phyloP scores from a whole-genome alignment of 2,329 filamentous ascomycete genomes.

The Setomelanomma holmii region DNA sequence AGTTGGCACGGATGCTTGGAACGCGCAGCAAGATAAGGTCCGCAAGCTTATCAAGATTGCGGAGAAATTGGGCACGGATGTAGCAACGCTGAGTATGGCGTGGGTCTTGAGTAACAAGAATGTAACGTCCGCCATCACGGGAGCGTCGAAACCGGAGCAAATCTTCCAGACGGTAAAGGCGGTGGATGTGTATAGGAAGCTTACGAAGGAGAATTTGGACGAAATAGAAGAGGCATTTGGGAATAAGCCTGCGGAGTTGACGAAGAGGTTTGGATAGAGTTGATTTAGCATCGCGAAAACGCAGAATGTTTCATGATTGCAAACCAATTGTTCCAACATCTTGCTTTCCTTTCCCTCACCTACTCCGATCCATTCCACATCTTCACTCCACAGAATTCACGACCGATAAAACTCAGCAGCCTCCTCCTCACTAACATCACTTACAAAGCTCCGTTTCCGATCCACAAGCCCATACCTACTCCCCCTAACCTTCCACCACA shows the following conservation, averaged over 20 bases:
- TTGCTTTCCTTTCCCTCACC: neutral
- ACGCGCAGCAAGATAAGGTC: slow-evolving; percentile 65
- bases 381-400: slow-evolving; percentile 8
- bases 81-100: slow-evolving; percentile 49
- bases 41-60: slow-evolving; percentile 60
- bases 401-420: slow-evolving; percentile 57
- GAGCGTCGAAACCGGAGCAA: slow-evolving; percentile 38
- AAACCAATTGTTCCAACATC: neutral
- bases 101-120: slow-evolving; percentile 46
- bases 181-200: slow-evolving; percentile 52
- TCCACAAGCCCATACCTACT: slow-evolving; percentile 77
- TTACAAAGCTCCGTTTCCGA: slow-evolving; percentile 66
- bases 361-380: neutral
- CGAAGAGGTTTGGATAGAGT: slow-evolving; percentile 29
- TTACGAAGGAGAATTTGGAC: slow-evolving; percentile 54
- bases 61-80: slow-evolving; percentile 66
- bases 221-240: slow-evolving; percentile 48
- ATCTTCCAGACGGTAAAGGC: slow-evolving; percentile 50
- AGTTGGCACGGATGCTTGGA: slow-evolving; percentile 60
- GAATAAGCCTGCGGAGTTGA: slow-evolving; percentile 40
- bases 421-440: slow-evolving; percentile 72
- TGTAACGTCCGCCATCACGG: slow-evolving; percentile 39
- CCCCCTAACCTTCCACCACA: slow-evolving; percentile 78
- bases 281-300: too few relatives aligned
- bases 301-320: too few relatives aligned